These are phyloP conservation scores for Ophiocordyceps camponoti-saundersi DNA, from an alignment of 2,329 filamentous ascomycete genomes.

Conservation along the genomic window DNA sequence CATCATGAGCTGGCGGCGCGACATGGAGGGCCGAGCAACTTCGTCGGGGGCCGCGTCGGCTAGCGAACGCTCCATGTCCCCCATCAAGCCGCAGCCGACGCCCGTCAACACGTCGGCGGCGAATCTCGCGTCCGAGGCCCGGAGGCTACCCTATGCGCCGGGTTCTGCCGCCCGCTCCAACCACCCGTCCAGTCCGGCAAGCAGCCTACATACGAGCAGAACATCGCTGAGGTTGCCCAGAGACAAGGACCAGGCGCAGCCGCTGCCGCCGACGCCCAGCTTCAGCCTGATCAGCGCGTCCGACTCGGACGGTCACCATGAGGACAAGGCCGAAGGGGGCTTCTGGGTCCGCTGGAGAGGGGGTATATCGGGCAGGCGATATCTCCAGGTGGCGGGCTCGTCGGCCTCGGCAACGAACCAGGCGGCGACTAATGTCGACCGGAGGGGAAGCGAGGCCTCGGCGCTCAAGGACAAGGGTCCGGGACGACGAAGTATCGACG, in stretches of 20 bases:
- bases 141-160: slow-evolving; percentile 23
- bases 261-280: slow-evolving; percentile 33
- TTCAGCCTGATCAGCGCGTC: slow-evolving; percentile 28
- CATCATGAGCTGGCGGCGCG: slow-evolving; percentile 77
- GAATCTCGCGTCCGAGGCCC: slow-evolving; percentile 27
- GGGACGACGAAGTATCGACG: slow-evolving; percentile 13
- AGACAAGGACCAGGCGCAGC: slow-evolving; percentile 10
- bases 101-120: slow-evolving; percentile 18
- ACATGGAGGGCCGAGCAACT: slow-evolving; percentile 27
- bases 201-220: slow-evolving; percentile 12
- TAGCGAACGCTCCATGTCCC: slow-evolving; percentile 40
- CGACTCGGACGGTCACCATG: slow-evolving; percentile 15
- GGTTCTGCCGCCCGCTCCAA: slow-evolving; percentile 9
- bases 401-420: slow-evolving; percentile 5
- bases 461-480: slow-evolving; percentile 16
- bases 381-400: slow-evolving; percentile 8
- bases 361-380: slow-evolving; percentile 17
- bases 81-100: slow-evolving; percentile 24
- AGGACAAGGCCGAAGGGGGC: slow-evolving; percentile 23
- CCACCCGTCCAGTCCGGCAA: slow-evolving; percentile 21
- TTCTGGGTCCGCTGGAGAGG: slow-evolving; percentile 45
- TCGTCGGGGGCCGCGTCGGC: slow-evolving; percentile 21
- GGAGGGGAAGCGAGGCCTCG: slow-evolving; percentile 6
- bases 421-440: slow-evolving; percentile 18
- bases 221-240: slow-evolving; percentile 9